These are phyloP conservation scores for Chalciporus sp. DNA, from an alignment of 1,284 basidiomycete species.

Conservation along the genomic window DNA sequence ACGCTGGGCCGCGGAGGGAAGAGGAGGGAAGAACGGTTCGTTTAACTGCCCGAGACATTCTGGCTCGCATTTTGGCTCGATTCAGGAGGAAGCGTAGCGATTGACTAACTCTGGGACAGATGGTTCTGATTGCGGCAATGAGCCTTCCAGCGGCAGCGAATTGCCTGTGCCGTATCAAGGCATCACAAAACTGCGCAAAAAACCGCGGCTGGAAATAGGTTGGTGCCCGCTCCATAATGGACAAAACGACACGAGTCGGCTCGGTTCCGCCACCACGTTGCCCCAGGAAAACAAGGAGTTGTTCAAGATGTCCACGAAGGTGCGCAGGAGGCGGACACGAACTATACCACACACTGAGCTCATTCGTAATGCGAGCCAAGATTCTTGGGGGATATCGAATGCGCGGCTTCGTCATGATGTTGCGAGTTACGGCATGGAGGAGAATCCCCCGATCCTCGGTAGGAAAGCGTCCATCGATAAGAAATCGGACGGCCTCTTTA, in stretches of 20 bases:
- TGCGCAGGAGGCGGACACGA: constrained; percentile 25
- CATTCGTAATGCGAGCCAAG: constrained; percentile 18
- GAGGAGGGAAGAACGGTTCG: background rate
- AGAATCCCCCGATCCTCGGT: constrained; percentile 19
- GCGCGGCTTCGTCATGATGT: constrained; percentile 19
- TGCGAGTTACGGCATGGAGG: constrained; percentile 25
- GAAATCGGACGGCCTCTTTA: constrained; percentile 14
- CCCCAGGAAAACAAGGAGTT: constrained; percentile 26
- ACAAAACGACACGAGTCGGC: constrained; percentile 20
- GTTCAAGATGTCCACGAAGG: constrained; percentile 32
- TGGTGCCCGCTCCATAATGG: constrained; percentile 19
- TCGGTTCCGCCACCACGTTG: constrained; percentile 19
- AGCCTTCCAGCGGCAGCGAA: constrained; percentile 16
- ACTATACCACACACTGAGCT: constrained; percentile 24
- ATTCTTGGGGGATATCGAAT: constrained; percentile 7
- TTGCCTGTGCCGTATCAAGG: constrained; percentile 23
- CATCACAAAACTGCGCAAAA: constrained; percentile 23
- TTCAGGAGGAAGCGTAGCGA: constrained; percentile 11
- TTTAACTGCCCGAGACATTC: constrained; percentile 5
- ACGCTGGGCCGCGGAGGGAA: constrained; percentile 9
- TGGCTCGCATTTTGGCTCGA: constrained; percentile 13
- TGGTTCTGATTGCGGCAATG: constrained; percentile 8
- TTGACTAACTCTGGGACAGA: constrained; percentile 14
- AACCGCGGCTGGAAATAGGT: constrained; percentile 27
- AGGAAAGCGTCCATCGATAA: constrained; percentile 19